Percentiles rank a stretch among this genome's conserved stretches.
Conservation (phyloP, 768 basidiomycete species). For the Kwoniella sp. region DNA sequence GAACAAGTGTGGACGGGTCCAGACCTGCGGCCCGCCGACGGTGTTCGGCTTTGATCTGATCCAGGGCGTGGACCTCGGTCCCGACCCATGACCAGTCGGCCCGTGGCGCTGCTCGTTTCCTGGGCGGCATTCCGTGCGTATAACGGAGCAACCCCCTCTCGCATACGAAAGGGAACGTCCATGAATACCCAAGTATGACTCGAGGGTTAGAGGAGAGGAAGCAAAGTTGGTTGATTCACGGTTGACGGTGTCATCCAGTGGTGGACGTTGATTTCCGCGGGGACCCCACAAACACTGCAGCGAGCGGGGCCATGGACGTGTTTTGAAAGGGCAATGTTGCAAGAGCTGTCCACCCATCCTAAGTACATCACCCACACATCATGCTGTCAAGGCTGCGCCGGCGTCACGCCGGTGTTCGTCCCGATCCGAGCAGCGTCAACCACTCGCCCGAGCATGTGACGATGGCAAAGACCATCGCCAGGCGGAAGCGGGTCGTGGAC, state of each 20-base stretch:
- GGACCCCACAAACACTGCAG: no score
- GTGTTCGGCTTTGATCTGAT: conserved; percentile 66
- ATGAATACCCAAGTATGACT: no score
- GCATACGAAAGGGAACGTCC: no score
- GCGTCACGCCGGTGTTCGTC: background rate
- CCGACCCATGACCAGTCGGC: conserved; percentile 72
- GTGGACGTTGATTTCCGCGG: no score
- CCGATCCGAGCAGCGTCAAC: conserved; percentile 20
- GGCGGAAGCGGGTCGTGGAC: conserved; percentile 17
- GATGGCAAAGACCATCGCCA: conserved; percentile 23
- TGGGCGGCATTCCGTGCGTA: conserved; percentile 16
- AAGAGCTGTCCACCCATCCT: no score
- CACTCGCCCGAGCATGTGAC: conserved; percentile 30
- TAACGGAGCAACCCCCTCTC: background rate
- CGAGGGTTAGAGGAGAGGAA: background rate
- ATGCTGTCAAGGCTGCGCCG: conserved; percentile 21
- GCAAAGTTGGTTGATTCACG: no score
- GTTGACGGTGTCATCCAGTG: no score
- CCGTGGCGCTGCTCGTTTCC: conserved; percentile 3
- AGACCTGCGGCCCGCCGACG: conserved; percentile 66
- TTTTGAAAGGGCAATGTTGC: no score
- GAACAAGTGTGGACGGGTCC: background rate
- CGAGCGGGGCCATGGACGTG: no score
- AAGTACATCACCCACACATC: no score
- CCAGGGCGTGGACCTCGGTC: conserved; percentile 58